Percentiles rank a stretch among this genome's conserved stretches.
Evolutionary conservation across 768 basidiomycete genomes (phyloP).

Genomic region (Rhodotorula graminis): DNA sequence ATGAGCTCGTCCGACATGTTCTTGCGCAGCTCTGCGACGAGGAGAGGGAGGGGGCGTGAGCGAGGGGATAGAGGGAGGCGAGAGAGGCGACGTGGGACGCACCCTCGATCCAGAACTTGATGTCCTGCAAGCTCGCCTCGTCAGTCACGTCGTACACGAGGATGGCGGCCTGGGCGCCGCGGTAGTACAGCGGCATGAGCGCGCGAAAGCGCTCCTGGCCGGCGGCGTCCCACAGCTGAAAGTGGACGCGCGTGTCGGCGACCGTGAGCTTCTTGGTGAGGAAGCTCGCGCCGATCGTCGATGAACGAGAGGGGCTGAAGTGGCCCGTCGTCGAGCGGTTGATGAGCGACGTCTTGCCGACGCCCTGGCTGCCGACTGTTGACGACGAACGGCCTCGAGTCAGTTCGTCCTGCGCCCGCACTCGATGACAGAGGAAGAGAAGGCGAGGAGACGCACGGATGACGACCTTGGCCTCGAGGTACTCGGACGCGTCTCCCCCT

Average conservation of each 20-base stretch:
- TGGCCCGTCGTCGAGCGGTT: constrained; percentile 84
- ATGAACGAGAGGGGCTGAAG: constrained; percentile 81
- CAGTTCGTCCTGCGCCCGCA: neutral
- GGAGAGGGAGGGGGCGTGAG: constrained; percentile 14
- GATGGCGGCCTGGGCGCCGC: constrained; percentile 89
- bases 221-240: constrained; percentile 70
- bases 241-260: constrained; percentile 74
- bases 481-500: constrained; percentile 5
- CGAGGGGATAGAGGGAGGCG: too few relatives aligned
- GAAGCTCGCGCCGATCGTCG: constrained; percentile 89
- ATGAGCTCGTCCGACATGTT: constrained; percentile 60
- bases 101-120: constrained; percentile 86
- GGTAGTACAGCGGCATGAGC: constrained; percentile 96
- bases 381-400: too few relatives aligned
- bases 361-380: constrained; percentile 41
- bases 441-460: constrained; percentile 68
- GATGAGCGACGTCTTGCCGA: constrained; percentile 59
- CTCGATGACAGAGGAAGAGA: too few relatives aligned
- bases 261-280: constrained; percentile 86
- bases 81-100: constrained; percentile 30
- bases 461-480: constrained; percentile 86
- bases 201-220: constrained; percentile 89
- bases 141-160: constrained; percentile 94
- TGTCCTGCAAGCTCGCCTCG: constrained; percentile 77
- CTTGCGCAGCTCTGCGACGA: constrained; percentile 43